A percentile compares a stretch with the other conserved stretches of the same genome.
These are phyloP conservation scores for Naematelia encephala DNA, from an alignment of 768 basidiomycete species.

Conservation along the genomic window DNA sequence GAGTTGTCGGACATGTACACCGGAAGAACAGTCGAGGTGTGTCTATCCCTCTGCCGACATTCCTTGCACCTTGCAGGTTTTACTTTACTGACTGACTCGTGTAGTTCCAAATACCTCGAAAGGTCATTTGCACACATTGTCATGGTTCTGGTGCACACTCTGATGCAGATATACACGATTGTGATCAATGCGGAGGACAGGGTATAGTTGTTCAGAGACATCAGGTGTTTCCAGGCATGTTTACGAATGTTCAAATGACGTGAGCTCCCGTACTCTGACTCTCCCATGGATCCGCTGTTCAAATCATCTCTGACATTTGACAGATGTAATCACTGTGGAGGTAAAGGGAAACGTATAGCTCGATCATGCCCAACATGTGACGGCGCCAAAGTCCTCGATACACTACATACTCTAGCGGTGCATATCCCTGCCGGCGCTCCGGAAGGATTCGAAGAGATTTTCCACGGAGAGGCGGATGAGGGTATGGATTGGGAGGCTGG, in stretches of 20 bases:
- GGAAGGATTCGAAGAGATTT: constrained; percentile 87
- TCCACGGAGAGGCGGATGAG: constrained; percentile 96
- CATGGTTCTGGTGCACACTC: constrained; percentile 91
- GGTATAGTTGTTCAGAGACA: constrained; percentile 83
- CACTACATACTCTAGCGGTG: constrained; percentile 77
- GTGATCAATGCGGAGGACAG: constrained; percentile 73
- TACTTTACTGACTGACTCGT: not conserved
- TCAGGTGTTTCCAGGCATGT: constrained; percentile 97
- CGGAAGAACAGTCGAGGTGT: constrained; percentile 77
- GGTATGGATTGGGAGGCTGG: constrained; percentile 94
- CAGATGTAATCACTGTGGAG: constrained; percentile 69
- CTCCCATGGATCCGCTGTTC: constrained; percentile 3
- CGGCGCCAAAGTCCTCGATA: constrained; percentile 74
- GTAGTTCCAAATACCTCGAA: constrained; percentile 88
- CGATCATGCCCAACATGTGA: constrained; percentile 76
- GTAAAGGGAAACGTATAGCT: constrained; percentile 74
- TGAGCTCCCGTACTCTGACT: constrained; percentile 52
- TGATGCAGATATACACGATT: constrained; percentile 81
- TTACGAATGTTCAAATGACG: constrained; percentile 76
- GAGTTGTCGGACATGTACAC: constrained; percentile 81
- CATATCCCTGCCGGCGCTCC: constrained; percentile 84
- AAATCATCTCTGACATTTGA: constrained; percentile 6
- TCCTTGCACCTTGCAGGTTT: not conserved
- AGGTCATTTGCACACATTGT: constrained; percentile 92
- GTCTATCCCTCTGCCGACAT: no score